Base-by-base conservation (phyloP, 192 early-diverging fungal genomes). In the Lobosporangium transversale region DNA sequence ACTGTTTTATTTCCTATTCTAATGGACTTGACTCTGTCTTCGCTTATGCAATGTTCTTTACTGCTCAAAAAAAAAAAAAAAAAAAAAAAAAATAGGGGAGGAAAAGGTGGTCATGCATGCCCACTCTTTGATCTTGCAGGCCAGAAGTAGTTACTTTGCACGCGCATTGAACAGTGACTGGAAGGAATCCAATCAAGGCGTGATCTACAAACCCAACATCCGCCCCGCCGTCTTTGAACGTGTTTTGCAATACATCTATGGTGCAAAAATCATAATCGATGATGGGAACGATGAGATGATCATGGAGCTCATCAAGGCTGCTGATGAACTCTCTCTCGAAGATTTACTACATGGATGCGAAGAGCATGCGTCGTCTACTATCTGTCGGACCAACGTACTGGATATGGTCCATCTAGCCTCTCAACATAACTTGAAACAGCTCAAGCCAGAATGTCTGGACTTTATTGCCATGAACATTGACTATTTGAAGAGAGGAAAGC, bases 401-500 rank as follows among this genome's bases (percentile, higher is more conserved):
- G 63, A 76, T 1, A 53, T 76, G 33, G 58, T 67, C 21, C 52
- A 62, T 8, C 20, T 66, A 43, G 73, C 73, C 2, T 62, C 58
- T 5, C 64, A 49, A 8, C 73, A 67, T 36, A 56, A 56, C 3
- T 42, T 76, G 14, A 0, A 0, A 0, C 58, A 66, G 15, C 59
- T 76, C 45, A 76, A 67, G 48, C 9, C 59, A 0, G 73, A 76
- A 40, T 76, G 73, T 37, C 30, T 76, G 2, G 73, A 76, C 35
- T 76, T 76, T 43, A 76, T 76, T 45, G 73, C 73, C 1, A 29
- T 52, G 21, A 76, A 76, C 21, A 67, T 76, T 50, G 73, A 67
- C 4, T 30, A 67, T 51, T 42, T 76, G 9, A 76, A 76, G 27
- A 40, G 52, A 12, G 73, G 73, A 15, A 67, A 67, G 23, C 14